Base-by-base conservation (phyloP, 1,139 yeast species). In the Debaryomyces singareniensis region DNA sequence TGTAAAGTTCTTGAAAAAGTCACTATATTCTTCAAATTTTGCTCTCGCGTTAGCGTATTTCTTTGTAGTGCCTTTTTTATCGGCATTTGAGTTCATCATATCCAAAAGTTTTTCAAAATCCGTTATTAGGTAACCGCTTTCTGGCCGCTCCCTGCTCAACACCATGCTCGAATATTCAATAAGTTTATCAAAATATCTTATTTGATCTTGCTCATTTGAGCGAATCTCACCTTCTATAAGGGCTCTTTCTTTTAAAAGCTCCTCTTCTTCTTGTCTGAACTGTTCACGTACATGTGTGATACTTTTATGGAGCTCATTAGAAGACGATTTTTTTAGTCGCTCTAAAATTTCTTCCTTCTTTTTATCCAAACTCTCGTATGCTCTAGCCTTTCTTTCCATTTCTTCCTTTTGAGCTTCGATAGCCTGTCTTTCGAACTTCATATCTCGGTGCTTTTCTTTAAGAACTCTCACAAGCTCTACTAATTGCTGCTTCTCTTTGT, bases 401-500 rank as follows among this genome's bases (percentile, higher is more conserved):
- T 29, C 16, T 35, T 32, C 20, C 34, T 35, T 14, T 26, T 24
- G 6, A 31, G 15, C 25, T 32, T 28, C 25, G 13, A 29, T 26
- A 12, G 34, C 24, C 18, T 33, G 35, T 7, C 39, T 20, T 18
- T 38, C 35, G 12, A 20, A 25, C 5, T 29, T 11, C 16, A 25
- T 32, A 9, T 29, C 20, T 15, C 35, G 24, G 18, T 35, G 37
- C n/a, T 27, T 15, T n/a, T 26, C 15, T 7, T 15, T n/a, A 18
- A 18, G 21, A n/a, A 7, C 21, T 7, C n/a, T 18, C 20, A 5
- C 24, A 5, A 12, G 21, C 29, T 10, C 15, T 25, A 12, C 23
- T 22, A 11, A 31, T 13, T 13, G 26, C 25, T 1, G 20, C 25
- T 3, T 25, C 23, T 18, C 63, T 56, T 23, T 43, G 45, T 16